phyloP scores from a whole-genome alignment of 2,329 filamentous ascomycete genomes.

The Exophiala sideris region DNA sequence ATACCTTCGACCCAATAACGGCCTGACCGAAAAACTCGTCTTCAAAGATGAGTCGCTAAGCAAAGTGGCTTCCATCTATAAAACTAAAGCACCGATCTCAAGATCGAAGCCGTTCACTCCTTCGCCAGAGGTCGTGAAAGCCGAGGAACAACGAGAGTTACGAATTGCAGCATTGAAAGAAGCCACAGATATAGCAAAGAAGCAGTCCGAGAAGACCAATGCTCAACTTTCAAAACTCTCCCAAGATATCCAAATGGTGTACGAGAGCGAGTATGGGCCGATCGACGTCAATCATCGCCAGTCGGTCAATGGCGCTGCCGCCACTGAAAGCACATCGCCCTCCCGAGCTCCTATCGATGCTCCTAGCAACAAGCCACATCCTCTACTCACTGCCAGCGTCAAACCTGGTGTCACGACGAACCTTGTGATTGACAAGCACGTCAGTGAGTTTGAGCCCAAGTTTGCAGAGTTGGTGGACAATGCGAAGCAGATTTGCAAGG shows the following conservation, averaged over 20 bases:
- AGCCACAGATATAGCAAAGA: slow-evolving; percentile 10
- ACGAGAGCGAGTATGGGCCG: slow-evolving; percentile 28
- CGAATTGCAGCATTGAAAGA: slow-evolving; percentile 6
- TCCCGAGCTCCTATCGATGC: background rate
- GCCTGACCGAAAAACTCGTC: slow-evolving; percentile 20
- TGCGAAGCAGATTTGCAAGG: slow-evolving; percentile 10
- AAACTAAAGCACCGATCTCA: background rate
- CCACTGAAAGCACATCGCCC: background rate
- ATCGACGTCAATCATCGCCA: slow-evolving; percentile 22
- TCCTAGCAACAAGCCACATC: slow-evolving; percentile 6
- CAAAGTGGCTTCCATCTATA: slow-evolving; percentile 21
- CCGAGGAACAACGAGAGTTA: background rate
- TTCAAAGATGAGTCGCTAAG: slow-evolving; percentile 18
- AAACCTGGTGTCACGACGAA: slow-evolving; percentile 24
- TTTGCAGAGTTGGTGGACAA: slow-evolving; percentile 21
- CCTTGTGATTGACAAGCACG: slow-evolving; percentile 22
- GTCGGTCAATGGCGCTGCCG: background rate
- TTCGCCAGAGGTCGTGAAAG: slow-evolving; percentile 7
- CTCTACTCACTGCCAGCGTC: slow-evolving; percentile 20
- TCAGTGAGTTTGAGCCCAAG: slow-evolving; percentile 24
- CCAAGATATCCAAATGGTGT: slow-evolving; percentile 26
- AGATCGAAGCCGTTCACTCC: slow-evolving; percentile 8
- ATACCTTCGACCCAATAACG: slow-evolving; percentile 4
- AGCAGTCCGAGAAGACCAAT: slow-evolving; percentile 7
- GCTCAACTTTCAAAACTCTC: slow-evolving; percentile 17